Base-by-base conservation (phyloP, 1,139 yeast species). In the Hyphopichia pseudoburtonii region DNA sequence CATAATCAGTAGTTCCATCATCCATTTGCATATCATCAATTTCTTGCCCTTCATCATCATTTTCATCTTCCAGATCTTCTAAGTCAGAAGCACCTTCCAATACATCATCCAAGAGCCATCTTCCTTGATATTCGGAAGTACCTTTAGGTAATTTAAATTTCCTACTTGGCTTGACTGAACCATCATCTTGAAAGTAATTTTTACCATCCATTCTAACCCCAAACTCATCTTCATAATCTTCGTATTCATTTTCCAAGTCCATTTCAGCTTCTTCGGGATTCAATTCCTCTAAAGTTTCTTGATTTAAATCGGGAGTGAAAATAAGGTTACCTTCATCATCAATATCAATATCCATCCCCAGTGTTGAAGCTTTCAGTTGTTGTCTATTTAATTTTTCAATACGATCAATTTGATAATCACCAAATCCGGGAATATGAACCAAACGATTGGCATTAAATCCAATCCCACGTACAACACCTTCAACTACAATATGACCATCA, bases 71-170 rank as follows among this genome's bases (percentile, higher is more conserved):
- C n/a, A n/a, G n/a, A 21, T 82, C 78, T 45, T 75, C 81, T 28
- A 73, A 77, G 34, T 76, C 79, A 24, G 76, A 77, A 51, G 68
- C 69, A 14, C 62, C 66, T 42, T 69, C 76, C 36, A 74, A 60
- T 22, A 68, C 71, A 45, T 71, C 77, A 41, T 71, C 94, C 35
- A 88, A 66, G 50, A 86, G 76, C 98, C 98, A 92, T 56, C 87
- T 80, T 6, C 96, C 87, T 64, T 92, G 98, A 58, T 90, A 90
- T 41, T 86, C 95, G 0, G 97, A 89, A 33, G 95, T 83, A 17
- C 97, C 97, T 53, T 78, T 78, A 15, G 97, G 97, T 22, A 87
- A 67, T 51, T 70, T 76, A 43, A 51, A 56, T 41, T 62, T 66
- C 39, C 54, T 64, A 61, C 39, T 56, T 38, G 29, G 56, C 47